Evolutionary conservation across 1,284 basidiomycete genomes (phyloP).

Genomic region (Rhizoctonia solani): DNA sequence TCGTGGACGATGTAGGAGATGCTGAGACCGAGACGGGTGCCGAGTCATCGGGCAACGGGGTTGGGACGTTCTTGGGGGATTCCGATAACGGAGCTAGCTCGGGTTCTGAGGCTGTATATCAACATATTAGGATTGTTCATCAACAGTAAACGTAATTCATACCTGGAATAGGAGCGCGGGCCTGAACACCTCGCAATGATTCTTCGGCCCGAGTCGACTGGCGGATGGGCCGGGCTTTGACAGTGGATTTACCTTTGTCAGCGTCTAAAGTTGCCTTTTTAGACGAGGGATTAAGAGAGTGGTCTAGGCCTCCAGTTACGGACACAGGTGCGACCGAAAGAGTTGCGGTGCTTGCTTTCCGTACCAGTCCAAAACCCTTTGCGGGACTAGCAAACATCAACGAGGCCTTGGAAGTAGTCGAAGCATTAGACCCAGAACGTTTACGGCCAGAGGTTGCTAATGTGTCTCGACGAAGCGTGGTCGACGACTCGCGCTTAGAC

Average conservation of each 20-base stretch:
- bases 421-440: constrained; percentile 13
- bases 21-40: background rate
- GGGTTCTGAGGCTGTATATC: constrained; percentile 5
- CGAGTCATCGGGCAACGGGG: background rate
- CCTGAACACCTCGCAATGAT: constrained; percentile 6
- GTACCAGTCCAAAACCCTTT: constrained; percentile 28
- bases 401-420: constrained; percentile 8
- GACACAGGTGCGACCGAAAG: constrained; percentile 22
- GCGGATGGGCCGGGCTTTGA: constrained; percentile 11
- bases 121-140: background rate
- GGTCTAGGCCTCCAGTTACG: constrained; percentile 5
- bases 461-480: constrained; percentile 16
- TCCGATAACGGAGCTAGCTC: constrained; percentile 27
- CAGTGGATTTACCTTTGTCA: background rate
- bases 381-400: constrained; percentile 21
- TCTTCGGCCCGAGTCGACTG: constrained; percentile 30
- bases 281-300: background rate
- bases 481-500: constrained; percentile 25
- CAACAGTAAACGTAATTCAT: background rate
- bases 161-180: constrained; percentile 8
- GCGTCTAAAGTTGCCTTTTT: background rate
- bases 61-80: constrained; percentile 5
- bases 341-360: constrained; percentile 31
- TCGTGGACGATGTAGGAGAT: background rate
- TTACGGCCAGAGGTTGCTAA: background rate